phyloP scores from a whole-genome alignment of 129 eudicot species.

The Flaveria robusta region DNA sequence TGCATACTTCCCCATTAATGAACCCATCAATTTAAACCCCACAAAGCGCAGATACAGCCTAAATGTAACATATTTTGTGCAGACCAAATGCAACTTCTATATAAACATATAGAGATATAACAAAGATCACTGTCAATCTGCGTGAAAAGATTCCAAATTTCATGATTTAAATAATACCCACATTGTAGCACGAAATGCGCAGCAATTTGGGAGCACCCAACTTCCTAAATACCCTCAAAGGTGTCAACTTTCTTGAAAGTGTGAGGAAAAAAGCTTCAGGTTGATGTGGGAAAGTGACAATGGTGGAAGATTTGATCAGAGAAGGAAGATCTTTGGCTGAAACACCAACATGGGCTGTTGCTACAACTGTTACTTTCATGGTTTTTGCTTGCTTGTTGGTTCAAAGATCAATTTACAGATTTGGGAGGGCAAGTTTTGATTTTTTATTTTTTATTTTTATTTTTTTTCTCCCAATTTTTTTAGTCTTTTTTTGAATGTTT shows the following conservation, averaged over 20 bases:
- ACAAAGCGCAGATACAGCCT: conserved; percentile 25
- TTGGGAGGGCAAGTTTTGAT: conserved; percentile 69
- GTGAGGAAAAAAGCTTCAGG: background rate
- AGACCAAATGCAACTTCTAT: conserved; percentile 16
- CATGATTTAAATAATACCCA: conserved; percentile 23
- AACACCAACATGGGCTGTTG: conserved; percentile 99
- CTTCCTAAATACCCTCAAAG: conserved; percentile 45
- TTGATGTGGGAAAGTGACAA: conserved; percentile 32
- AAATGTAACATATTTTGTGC: conserved; percentile 14
- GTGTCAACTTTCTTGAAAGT: conserved; percentile 11
- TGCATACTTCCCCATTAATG: conserved; percentile 26
- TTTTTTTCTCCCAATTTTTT: background rate
- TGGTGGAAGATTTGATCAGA: conserved; percentile 70
- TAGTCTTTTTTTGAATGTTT: background rate
- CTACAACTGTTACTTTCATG: conserved; percentile 81
- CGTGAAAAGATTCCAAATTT: conserved; percentile 46
- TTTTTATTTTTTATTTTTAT: background rate
- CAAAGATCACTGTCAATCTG: conserved; percentile 11
- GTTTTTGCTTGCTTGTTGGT: conserved; percentile 81
- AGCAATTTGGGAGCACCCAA: conserved; percentile 38
- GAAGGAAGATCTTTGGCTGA: conserved; percentile 85
- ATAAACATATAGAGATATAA: background rate
- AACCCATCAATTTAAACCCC: conserved; percentile 17
- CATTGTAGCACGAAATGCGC: conserved; percentile 36
- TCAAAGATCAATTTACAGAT: conserved; percentile 78